Base-by-base conservation (phyloP, 23 red algal genomes). In the Rhodosorus marinus region DNA sequence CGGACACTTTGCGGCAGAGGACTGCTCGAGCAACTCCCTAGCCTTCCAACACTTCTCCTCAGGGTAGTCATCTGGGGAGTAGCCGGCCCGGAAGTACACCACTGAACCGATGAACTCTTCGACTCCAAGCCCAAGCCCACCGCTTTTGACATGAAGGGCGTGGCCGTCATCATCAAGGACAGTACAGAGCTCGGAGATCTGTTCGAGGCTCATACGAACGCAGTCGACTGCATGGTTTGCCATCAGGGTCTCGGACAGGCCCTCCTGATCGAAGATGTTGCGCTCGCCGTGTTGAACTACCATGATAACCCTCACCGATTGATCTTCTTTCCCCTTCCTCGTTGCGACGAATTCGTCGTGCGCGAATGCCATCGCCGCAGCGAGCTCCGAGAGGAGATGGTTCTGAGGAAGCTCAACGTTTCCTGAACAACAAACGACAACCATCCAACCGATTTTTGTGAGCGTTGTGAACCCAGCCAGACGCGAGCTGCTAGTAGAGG, bases 71-170 rank as follows among this genome's bases (percentile, higher is more conserved):
- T 80, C 27, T 5, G 90, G 90, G 3, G 54, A 33, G 46, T 98
- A 98, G 24, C 79, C 90, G 3, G 90, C 90, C 30, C 90, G 90
- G 26, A 72, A 98, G 70, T 98, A 98, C 1, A 76, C 79, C 21
- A 98, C 73, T 8, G 69, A 73, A 19, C 65, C 73, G 24, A 36
- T 17, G 21, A 65, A 29, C 6, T 21, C 51, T 7, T 29, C 38
- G 4, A 20, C n/a, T 1, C 26, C 1, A 22, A 26, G 22, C 0
- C 24, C 43, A 14, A 14, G 56, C 42, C 22, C 22, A 17, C 62
- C 43, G 24, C 20, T 23, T 24, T 2, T 29, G 6, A 50, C 45
- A 0, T 50, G 27, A 20, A 53, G 28, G 26, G 11, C 11, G 14
- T 21, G 3, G 42, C 56, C 43, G 15, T 28, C 47, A 74, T 25